A percentile compares a stretch with the other conserved stretches of the same genome.
Evolutionary conservation across 345 rosid genomes (phyloP).

Genomic region (Salix caprea): DNA sequence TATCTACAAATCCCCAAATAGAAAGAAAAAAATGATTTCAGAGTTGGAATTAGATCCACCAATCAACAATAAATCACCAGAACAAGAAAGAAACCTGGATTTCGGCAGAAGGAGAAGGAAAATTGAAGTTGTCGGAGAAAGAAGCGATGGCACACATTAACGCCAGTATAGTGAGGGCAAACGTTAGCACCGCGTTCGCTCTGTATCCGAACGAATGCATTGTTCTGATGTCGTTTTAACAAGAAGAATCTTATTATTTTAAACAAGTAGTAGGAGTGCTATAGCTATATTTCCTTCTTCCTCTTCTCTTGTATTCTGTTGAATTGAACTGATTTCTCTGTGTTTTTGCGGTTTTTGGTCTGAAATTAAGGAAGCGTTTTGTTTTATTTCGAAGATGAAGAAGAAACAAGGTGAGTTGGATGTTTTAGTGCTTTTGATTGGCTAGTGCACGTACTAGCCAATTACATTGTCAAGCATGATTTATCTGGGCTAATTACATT

Average conservation of each 20-base stretch:
- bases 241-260: not conserved
- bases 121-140: conserved; percentile 75
- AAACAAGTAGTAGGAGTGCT: not conserved
- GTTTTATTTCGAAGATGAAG: not conserved
- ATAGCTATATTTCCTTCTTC: not conserved
- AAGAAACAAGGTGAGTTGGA: not conserved
- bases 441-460: no score
- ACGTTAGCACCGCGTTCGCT: conserved; percentile 83
- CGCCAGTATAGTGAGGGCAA: conserved; percentile 72
- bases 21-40: not conserved
- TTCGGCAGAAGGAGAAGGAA: conserved; percentile 71
- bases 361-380: not conserved
- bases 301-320: not conserved
- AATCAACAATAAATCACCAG: not conserved
- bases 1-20: conserved; percentile 42
- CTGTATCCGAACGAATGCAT: conserved; percentile 94
- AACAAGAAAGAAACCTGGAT: conserved; percentile 55
- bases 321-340: not conserved
- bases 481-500: no score
- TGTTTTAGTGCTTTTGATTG: not conserved
- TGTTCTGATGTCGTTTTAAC: not conserved
- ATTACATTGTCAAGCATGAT: no score
- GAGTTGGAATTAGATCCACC: conserved; percentile 9
- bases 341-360: not conserved
- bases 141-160: conserved; percentile 81